Percentiles rank a stretch among this genome's conserved stretches.
Conservation (phyloP, 257 asterid species). For the Sherardia arvensis region DNA sequence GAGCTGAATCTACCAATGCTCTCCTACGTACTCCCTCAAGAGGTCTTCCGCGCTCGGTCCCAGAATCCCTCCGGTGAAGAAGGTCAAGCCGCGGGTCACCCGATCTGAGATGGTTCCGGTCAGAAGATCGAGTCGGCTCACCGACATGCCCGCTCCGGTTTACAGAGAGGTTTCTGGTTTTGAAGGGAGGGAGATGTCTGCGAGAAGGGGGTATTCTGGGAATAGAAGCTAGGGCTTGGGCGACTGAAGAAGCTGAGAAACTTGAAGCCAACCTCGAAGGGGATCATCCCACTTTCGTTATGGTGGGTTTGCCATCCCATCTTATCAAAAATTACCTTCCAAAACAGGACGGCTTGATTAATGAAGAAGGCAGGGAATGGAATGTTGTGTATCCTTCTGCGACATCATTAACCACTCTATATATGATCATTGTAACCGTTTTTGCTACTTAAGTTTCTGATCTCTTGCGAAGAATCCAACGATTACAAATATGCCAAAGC, state of each 20-base stretch:
- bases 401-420: too few relatives aligned
- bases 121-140: slow-evolving; percentile 62
- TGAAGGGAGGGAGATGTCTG: slow-evolving; percentile 57
- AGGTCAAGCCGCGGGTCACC: slow-evolving; percentile 47
- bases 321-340: slow-evolving; percentile 60
- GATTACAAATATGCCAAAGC: too few relatives aligned
- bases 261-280: not conserved
- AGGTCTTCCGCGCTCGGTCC: slow-evolving; percentile 33
- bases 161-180: slow-evolving; percentile 58
- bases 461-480: not conserved
- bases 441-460: too few relatives aligned
- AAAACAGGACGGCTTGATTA: slow-evolving; percentile 47
- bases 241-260: not conserved
- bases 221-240: slow-evolving; percentile 37
- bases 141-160: slow-evolving; percentile 46
- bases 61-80: slow-evolving; percentile 76
- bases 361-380: slow-evolving; percentile 68
- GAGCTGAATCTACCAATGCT: slow-evolving; percentile 78
- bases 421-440: too few relatives aligned
- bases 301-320: slow-evolving; percentile 64
- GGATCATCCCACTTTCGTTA: not conserved
- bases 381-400: slow-evolving; percentile 26
- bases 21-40: slow-evolving; percentile 53
- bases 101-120: slow-evolving; percentile 71
- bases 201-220: slow-evolving; percentile 37